Base-by-base conservation (phyloP, 495 filamentous ascomycete species). In the Thermochaetoides thermophila region DNA sequence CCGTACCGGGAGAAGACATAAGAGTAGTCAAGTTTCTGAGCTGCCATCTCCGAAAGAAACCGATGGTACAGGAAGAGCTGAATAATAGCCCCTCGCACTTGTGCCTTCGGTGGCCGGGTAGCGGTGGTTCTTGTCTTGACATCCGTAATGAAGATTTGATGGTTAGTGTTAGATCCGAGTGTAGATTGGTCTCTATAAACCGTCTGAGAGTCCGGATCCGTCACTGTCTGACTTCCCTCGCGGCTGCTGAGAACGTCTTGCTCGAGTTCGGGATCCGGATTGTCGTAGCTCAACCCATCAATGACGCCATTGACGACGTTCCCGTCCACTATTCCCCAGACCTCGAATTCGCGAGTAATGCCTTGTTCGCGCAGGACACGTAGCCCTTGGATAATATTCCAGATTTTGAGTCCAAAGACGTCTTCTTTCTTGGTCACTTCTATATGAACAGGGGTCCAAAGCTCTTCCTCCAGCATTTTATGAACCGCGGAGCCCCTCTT, bases 1-100 rank as follows among this genome's bases (percentile, higher is more conserved):
- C 59, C 52, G 43, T 92, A 84, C 9, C 84, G 76, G 7, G 60
- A 45, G 28, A 85, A 74, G 9, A 96, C 59, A 5, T 59, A 42
- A 13, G 66, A 47, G 23, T 84, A 75, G 34, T 81, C 70, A 1
- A 94, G 67, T n/a, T 66, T 59, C 38, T 71, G 77, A 2, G 69
- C 66, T n/a, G 76, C 72, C 40, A 96, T 66, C 3, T 72, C 60
- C 24, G 75, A 74, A 18, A 97, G 66, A 31, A 96, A 73, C n/a
- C 75, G 76, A 44, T 84, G 84, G 48, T 97, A 97, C 1, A 95
- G 59, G 57, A 91, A 85, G 6, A 97, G 62, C 53, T 97, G 89
- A 32, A 94, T 74, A 32, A 73, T 62, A 0, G 89, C 82, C 0
- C 76, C 80, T 8, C 79, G 75, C 13, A 84, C 71, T n/a, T 76